Evolutionary conservation across 768 basidiomycete genomes (phyloP).

Genomic region (Wakefieldia striispora): DNA sequence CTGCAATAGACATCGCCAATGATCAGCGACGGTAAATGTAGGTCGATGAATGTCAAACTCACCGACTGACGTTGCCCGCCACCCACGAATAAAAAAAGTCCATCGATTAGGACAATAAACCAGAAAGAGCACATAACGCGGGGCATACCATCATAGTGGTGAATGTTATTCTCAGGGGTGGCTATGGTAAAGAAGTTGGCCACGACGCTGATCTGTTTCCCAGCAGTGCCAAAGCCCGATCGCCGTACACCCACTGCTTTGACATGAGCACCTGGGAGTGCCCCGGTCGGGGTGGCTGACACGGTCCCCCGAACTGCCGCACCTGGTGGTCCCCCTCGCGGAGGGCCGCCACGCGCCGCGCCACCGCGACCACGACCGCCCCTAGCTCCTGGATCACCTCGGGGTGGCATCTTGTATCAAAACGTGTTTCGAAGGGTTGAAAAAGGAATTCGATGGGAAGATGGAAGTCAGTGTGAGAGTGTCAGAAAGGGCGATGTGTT

Average conservation of each 20-base stretch:
- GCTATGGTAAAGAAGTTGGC: constrained; percentile 66
- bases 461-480: constrained; percentile 20
- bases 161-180: constrained; percentile 61
- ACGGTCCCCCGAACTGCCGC: constrained; percentile 11
- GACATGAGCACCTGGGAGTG: constrained; percentile 37
- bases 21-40: constrained; percentile 11
- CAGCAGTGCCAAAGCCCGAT: constrained; percentile 59
- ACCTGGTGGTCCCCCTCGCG: constrained; percentile 28
- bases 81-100: not conserved
- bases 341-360: constrained; percentile 28
- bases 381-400: constrained; percentile 23
- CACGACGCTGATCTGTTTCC: constrained; percentile 39
- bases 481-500: constrained; percentile 1
- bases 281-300: constrained; percentile 32
- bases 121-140: constrained; percentile 15
- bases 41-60: not conserved
- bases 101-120: constrained; percentile 23
- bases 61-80: constrained; percentile 19
- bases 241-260: constrained; percentile 66
- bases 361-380: constrained; percentile 27
- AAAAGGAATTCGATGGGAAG: constrained; percentile 2
- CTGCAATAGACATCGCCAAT: constrained; percentile 30
- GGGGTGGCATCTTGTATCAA: constrained; percentile 39
- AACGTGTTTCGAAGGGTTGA: constrained; percentile 23
- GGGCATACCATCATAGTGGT: constrained; percentile 78